phyloP scores from a whole-genome alignment of 2,329 filamentous ascomycete genomes.

The Shiraia bambusicola region DNA sequence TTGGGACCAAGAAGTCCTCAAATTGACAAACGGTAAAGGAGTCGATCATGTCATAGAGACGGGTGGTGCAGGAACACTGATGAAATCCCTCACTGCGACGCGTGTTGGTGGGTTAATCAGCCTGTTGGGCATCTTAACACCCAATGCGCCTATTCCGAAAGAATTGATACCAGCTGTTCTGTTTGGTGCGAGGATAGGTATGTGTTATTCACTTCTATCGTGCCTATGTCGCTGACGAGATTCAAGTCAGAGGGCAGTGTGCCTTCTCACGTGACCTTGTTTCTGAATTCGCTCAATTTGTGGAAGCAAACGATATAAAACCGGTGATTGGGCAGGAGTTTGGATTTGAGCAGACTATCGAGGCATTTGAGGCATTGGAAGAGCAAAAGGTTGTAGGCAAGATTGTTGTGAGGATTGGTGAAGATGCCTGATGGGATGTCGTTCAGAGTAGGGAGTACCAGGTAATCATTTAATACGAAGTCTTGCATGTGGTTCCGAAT shows the following conservation, averaged over 20 bases:
- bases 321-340: constrained; percentile 23
- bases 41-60: constrained; percentile 52
- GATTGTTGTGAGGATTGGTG: constrained; percentile 21
- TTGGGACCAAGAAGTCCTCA: constrained; percentile 57
- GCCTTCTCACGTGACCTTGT: constrained; percentile 18
- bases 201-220: not conserved
- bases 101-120: constrained; percentile 51
- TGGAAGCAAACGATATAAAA: constrained; percentile 20
- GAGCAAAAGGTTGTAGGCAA: constrained; percentile 25
- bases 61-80: constrained; percentile 46
- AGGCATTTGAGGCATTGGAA: constrained; percentile 22
- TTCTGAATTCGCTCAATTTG: constrained; percentile 20
- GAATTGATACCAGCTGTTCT: constrained; percentile 17
- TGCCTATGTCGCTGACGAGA: not conserved
- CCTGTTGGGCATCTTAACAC: constrained; percentile 48
- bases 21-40: constrained; percentile 44
- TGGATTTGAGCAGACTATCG: constrained; percentile 14
- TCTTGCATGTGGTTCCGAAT: too few species aligned
- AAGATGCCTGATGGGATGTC: not conserved
- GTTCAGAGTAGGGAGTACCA: too few species aligned
- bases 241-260: constrained; percentile 22
- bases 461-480: too few species aligned
- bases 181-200: constrained; percentile 21
- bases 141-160: constrained; percentile 7
- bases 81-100: constrained; percentile 50